Percentiles rank a stretch among this genome's conserved stretches.
phyloP scores from a whole-genome alignment of 1,284 basidiomycete species.

The Hortiboletus rubellus region DNA sequence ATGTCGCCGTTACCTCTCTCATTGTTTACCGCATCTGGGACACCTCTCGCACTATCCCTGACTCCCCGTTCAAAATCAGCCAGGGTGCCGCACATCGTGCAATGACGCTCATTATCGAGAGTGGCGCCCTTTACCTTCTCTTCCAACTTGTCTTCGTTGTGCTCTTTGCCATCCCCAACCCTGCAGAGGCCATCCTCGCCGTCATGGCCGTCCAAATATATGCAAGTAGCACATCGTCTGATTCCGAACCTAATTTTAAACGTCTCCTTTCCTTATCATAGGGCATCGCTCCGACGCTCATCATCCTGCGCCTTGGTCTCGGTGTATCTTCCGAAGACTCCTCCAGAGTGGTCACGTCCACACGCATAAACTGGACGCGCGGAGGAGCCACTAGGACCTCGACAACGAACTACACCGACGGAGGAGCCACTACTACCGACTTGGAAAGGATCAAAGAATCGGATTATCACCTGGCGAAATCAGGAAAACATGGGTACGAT shows the following conservation, averaged over 20 bases:
- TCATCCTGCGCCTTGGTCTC: constrained; percentile 34
- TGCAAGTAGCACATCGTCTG: constrained; percentile 22
- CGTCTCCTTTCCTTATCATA: constrained; percentile 3
- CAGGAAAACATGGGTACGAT: constrained; percentile 6
- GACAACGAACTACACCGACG: constrained; percentile 24
- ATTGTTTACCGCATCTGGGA: constrained; percentile 41
- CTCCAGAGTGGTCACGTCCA: constrained; percentile 18
- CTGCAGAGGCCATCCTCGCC: constrained; percentile 38
- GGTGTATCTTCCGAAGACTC: constrained; percentile 32
- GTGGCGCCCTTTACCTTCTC: constrained; percentile 42
- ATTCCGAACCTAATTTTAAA: background rate
- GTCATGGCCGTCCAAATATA: constrained; percentile 44
- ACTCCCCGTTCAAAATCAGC: constrained; percentile 5
- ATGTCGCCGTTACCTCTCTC: constrained; percentile 40
- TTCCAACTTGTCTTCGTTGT: constrained; percentile 43
- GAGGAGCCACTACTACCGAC: constrained; percentile 14
- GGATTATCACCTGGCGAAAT: background rate
- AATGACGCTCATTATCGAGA: constrained; percentile 41
- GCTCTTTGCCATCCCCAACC: constrained; percentile 36
- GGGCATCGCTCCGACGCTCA: constrained; percentile 36
- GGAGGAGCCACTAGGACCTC: constrained; percentile 13
- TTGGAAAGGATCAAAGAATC: constrained; percentile 21
- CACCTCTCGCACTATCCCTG: constrained; percentile 19
- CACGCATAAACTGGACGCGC: constrained; percentile 25
- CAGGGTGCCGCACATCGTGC: constrained; percentile 23